Percentiles rank a stretch among this genome's conserved stretches.
phyloP scores from a whole-genome alignment of 768 basidiomycete species.

The Boletus bicolor region DNA sequence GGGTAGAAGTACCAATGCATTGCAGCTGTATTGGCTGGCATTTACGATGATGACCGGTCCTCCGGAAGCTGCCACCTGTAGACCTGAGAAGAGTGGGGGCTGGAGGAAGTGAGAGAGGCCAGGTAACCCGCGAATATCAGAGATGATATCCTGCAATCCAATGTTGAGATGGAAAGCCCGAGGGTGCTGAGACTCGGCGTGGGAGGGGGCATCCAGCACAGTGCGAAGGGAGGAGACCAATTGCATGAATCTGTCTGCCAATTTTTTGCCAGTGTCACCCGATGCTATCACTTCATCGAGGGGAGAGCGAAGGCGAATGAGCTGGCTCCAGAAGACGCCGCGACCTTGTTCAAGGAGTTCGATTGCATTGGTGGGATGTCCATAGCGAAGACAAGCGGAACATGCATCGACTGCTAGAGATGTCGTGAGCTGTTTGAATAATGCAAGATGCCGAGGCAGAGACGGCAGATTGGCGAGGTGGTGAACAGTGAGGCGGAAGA shows the following conservation, averaged over 20 bases:
- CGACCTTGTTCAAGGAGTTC: constrained; percentile 33
- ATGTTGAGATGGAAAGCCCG: background rate
- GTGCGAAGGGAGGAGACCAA: background rate
- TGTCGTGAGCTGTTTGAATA: background rate
- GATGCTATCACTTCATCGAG: constrained; percentile 3
- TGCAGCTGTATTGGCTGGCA: constrained; percentile 26
- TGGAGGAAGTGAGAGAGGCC: constrained; percentile 29
- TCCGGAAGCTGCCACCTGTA: constrained; percentile 14
- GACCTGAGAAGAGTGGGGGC: constrained; percentile 14
- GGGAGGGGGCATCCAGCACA: background rate
- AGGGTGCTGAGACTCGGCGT: background rate
- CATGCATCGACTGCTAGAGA: constrained; percentile 8
- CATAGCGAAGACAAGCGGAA: constrained; percentile 12
- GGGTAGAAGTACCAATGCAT: constrained; percentile 30
- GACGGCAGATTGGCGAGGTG: constrained; percentile 1
- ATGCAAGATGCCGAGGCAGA: background rate
- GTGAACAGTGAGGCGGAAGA: background rate
- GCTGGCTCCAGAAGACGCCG: constrained; percentile 19
- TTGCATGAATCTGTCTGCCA: background rate
- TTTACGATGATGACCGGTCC: constrained; percentile 37
- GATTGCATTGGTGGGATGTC: constrained; percentile 15
- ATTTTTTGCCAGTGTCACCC: background rate
- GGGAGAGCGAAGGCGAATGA: constrained; percentile 17
- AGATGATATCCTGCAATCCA: constrained; percentile 4
- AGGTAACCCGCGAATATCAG: constrained; percentile 13